Evolutionary conservation across 1,284 basidiomycete genomes (phyloP).

Genomic region (Anthracocystis panici-leucophaei): DNA sequence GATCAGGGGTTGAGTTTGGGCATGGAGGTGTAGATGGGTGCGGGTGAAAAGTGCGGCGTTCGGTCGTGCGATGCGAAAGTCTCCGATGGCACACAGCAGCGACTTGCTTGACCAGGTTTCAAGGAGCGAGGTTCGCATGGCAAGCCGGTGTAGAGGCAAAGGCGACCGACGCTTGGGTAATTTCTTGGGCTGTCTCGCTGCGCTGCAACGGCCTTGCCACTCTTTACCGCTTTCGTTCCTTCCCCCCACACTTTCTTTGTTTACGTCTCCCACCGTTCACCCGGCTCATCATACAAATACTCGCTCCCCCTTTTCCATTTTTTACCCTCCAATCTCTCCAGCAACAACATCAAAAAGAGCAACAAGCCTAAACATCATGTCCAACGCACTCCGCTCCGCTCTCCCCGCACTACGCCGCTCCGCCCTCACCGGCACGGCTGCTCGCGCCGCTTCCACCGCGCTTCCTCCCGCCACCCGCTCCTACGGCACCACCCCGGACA

Average conservation of each 20-base stretch:
- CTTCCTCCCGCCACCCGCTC: slow-evolving; percentile 10
- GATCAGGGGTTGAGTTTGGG: too few species aligned
- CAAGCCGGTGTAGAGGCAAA: too few species aligned
- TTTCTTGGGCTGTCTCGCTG: too few species aligned
- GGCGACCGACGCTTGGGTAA: too few species aligned
- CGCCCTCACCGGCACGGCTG: neutral
- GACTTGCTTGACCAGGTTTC: neutral
- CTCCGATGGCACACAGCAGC: slow-evolving; percentile 17
- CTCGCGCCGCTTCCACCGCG: slow-evolving; percentile 4
- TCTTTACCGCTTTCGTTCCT: too few species aligned
- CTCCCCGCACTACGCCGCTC: slow-evolving; percentile 35
- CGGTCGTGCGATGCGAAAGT: slow-evolving; percentile 32
- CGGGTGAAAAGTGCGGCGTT: slow-evolving; percentile 28
- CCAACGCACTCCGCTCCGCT: slow-evolving; percentile 40
- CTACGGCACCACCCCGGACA: slow-evolving; percentile 47
- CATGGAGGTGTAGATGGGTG: too few species aligned
- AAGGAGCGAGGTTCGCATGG: neutral
- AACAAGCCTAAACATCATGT: slow-evolving; percentile 31
- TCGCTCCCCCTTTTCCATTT: neutral
- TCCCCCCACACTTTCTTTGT: too few species aligned
- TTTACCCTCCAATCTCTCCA: neutral
- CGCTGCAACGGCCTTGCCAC: too few species aligned
- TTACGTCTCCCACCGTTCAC: too few species aligned
- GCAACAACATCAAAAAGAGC: neutral
- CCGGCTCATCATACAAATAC: too few species aligned